Evolutionary conservation across 2,329 filamentous ascomycete genomes (phyloP).

Genomic region (Coniochaeta ligniaria): DNA sequence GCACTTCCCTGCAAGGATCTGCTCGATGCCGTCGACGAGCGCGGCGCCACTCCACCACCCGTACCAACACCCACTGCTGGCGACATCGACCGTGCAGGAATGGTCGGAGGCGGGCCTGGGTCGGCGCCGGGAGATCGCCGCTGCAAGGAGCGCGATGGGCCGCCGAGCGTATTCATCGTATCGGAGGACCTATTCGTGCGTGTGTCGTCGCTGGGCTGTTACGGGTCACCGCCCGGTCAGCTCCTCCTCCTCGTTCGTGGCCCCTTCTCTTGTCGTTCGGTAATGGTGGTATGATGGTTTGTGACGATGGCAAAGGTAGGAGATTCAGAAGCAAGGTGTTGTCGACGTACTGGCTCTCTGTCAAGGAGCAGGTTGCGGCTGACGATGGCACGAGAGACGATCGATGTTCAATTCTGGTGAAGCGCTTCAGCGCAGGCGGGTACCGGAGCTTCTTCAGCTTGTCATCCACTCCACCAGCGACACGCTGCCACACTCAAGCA

Average conservation of each 20-base stretch:
- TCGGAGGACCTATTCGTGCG: background rate
- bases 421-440: background rate
- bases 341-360: background rate
- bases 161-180: conserved; percentile 1
- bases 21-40: conserved; percentile 58
- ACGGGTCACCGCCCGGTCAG: background rate
- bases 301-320: background rate
- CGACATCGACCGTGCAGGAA: conserved; percentile 52
- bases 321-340: background rate
- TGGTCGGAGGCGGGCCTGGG: conserved; percentile 48
- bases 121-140: conserved; percentile 59
- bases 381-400: background rate
- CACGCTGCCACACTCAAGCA: too few relatives aligned
- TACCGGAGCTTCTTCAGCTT: background rate
- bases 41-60: conserved; percentile 37
- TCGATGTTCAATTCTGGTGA: background rate
- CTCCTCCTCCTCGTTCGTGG: background rate
- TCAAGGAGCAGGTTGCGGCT: background rate
- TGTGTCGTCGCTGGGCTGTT: background rate
- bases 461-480: background rate
- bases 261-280: background rate
- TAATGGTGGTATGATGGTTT: background rate
- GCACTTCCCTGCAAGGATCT: conserved; percentile 38
- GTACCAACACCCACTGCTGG: conserved; percentile 41
- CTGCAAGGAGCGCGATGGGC: conserved; percentile 32